phyloP scores from a whole-genome alignment of 148 eudicot genomes.

The Nepenthes gracilis region DNA sequence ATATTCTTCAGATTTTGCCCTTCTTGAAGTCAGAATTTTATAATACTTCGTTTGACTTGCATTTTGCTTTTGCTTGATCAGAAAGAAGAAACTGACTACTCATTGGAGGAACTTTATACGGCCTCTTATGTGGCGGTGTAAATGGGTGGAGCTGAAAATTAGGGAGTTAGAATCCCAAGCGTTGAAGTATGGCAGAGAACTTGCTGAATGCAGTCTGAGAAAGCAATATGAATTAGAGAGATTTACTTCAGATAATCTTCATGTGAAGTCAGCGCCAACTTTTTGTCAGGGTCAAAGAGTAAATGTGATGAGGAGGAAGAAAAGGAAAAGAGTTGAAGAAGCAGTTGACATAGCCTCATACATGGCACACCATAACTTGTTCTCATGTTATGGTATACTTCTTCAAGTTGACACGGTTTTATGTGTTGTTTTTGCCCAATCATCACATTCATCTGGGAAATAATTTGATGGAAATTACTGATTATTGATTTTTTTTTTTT shows the following conservation, averaged over 20 bases:
- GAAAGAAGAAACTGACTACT: conserved; percentile 57
- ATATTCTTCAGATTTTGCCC: no score
- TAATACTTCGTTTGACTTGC: background rate
- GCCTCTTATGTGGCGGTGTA: conserved; percentile 68
- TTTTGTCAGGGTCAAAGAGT: conserved; percentile 13
- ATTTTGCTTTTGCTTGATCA: conserved; percentile 9
- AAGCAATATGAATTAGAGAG: conserved; percentile 26
- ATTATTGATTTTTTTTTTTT: no score
- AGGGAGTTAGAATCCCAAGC: conserved; percentile 38
- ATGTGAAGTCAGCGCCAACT: conserved; percentile 37
- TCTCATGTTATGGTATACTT: conserved; percentile 44
- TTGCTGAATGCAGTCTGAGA: conserved; percentile 23
- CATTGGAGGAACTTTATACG: conserved; percentile 54
- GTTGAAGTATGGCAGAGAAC: conserved; percentile 34
- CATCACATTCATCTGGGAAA: background rate
- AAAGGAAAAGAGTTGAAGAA: conserved; percentile 56
- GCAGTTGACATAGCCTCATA: conserved; percentile 32
- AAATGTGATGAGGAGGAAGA: conserved; percentile 49
- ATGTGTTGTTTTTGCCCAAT: background rate
- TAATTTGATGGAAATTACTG: background rate
- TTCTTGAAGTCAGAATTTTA: no score
- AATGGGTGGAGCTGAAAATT: conserved; percentile 61
- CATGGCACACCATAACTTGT: conserved; percentile 41
- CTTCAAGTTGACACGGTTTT: background rate
- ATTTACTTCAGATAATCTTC: conserved; percentile 20